Conservation (phyloP, 352 stramenopile genomes). For the Thalassiosira livingstoniorum region DNA sequence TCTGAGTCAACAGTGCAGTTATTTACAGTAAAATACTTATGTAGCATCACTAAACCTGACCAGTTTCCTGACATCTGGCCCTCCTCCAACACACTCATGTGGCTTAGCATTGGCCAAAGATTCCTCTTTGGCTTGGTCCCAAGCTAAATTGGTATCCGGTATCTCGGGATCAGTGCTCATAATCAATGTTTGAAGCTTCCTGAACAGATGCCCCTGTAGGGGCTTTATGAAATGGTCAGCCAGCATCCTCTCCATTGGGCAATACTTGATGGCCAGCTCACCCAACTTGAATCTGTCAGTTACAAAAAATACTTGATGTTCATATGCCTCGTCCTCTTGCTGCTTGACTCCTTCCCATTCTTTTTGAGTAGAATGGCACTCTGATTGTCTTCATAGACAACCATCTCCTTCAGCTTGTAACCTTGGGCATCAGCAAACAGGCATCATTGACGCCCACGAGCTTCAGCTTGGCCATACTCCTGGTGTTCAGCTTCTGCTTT, state of each 20-base stretch:
- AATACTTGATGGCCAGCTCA: not conserved
- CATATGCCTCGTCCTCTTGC: constrained; percentile 30
- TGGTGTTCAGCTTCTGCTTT: constrained; percentile 9
- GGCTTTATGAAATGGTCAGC: not conserved
- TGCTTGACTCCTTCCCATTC: constrained; percentile 31
- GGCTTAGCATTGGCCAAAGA: not conserved
- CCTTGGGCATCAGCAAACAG: constrained; percentile 49
- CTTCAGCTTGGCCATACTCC: not conserved
- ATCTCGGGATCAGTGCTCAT: not conserved
- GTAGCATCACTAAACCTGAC: too few species aligned
- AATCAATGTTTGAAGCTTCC: not conserved
- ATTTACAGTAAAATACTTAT: too few species aligned
- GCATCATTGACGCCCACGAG: constrained; percentile 2
- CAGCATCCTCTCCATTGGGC: too few species aligned
- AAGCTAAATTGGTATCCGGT: not conserved
- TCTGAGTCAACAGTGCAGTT: too few species aligned
- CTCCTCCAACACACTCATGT: not conserved
- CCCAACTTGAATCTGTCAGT: not conserved
- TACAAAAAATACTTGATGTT: constrained; percentile 37
- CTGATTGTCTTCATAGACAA: constrained; percentile 50
- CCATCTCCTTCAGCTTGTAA: constrained; percentile 19
- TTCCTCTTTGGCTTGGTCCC: not conserved
- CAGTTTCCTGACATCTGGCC: too few species aligned
- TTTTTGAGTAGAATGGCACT: constrained; percentile 47
- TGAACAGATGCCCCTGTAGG: not conserved